Evolutionary conservation across 2,329 filamentous ascomycete species (phyloP).

Genomic region (Trichophyton simii): DNA sequence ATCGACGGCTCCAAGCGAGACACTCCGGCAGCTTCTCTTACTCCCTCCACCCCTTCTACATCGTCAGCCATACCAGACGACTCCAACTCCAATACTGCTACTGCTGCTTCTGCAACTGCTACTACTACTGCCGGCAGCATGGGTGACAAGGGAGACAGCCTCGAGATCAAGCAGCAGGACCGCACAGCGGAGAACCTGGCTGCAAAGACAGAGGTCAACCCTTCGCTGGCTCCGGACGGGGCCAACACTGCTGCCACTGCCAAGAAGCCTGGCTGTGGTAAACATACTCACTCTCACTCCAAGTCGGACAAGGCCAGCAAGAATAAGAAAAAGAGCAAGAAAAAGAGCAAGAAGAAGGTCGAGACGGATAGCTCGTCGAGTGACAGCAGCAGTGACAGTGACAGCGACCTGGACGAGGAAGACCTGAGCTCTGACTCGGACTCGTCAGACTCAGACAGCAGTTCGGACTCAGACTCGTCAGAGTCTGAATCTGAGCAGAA

Average conservation of each 20-base stretch:
- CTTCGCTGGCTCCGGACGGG: neutral
- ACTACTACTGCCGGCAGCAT: neutral
- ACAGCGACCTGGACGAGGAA: constrained; percentile 18
- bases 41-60: neutral
- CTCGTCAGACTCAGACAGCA: neutral
- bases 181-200: neutral
- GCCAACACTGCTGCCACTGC: neutral
- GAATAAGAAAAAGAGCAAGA: constrained; percentile 4
- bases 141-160: neutral
- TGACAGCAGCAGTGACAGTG: constrained; percentile 15
- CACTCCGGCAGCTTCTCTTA: neutral
- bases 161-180: constrained; percentile 3
- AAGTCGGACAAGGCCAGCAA: constrained; percentile 5
- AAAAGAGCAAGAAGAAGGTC: constrained; percentile 8
- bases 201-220: neutral
- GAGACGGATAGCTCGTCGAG: neutral
- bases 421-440: constrained; percentile 8
- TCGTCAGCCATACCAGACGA: neutral
- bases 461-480: neutral
- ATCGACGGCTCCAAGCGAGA: neutral
- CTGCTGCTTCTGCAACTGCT: too few relatives aligned
- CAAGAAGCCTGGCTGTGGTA: constrained; percentile 1
- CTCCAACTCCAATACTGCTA: neutral
- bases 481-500: neutral
- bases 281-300: neutral